Percentiles rank a stretch among this genome's conserved stretches.
These are phyloP conservation scores for Lachancea lanzarotensis DNA, from an alignment of 805 yeast genomes.

Conservation along the genomic window DNA sequence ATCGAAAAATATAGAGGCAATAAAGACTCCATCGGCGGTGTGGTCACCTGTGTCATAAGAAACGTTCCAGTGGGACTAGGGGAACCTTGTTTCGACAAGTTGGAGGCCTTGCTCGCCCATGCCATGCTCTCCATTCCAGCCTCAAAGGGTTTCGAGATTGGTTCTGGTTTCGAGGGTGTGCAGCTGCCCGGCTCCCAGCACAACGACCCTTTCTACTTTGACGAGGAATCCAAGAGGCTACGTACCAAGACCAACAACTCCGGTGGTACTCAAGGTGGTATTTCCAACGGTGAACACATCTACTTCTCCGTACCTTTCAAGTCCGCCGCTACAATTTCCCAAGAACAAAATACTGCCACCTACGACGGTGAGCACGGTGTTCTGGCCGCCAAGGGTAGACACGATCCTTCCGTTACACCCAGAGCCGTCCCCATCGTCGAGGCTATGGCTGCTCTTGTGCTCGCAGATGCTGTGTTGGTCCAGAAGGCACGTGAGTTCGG, in stretches of 20 bases:
- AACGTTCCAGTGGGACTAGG: slow-evolving; percentile 95
- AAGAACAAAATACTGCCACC: slow-evolving; percentile 82
- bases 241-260: slow-evolving; percentile 87
- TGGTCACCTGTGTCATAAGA: slow-evolving; percentile 93
- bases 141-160: slow-evolving; percentile 95
- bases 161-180: slow-evolving; percentile 92
- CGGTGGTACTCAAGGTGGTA: slow-evolving; percentile 98
- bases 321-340: slow-evolving; percentile 95
- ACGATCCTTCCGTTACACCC: slow-evolving; percentile 97
- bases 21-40: slow-evolving; percentile 94
- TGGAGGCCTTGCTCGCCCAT: slow-evolving; percentile 92
- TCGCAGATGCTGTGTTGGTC: slow-evolving; percentile 77
- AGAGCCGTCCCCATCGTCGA: slow-evolving; percentile 98
- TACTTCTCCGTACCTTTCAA: slow-evolving; percentile 95
- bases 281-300: slow-evolving; percentile 90
- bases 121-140: slow-evolving; percentile 98
- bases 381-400: slow-evolving; percentile 94
- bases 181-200: slow-evolving; percentile 87
- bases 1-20: slow-evolving; percentile 82
- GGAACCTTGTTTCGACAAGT: slow-evolving; percentile 94
- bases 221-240: slow-evolving; percentile 52
- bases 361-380: slow-evolving; percentile 86
- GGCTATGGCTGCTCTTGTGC: slow-evolving; percentile 93
- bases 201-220: slow-evolving; percentile 76
- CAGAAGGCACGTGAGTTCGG: slow-evolving; percentile 79